These are phyloP conservation scores for Cladosporium halotolerans DNA, from an alignment of 2,329 filamentous ascomycete species.

Conservation along the genomic window DNA sequence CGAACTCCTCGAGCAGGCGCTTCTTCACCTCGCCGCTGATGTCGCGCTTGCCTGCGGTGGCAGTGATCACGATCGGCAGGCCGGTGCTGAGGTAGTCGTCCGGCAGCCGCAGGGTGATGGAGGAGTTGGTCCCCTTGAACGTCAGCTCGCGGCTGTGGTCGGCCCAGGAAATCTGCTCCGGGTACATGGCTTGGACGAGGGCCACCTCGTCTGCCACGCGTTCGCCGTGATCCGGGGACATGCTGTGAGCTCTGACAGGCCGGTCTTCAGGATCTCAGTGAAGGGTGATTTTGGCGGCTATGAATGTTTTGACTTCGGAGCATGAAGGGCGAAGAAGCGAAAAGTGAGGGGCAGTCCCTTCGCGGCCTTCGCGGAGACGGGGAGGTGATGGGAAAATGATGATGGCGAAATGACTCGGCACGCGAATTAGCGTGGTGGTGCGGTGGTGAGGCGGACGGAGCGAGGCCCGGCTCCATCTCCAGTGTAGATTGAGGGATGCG, in stretches of 20 bases:
- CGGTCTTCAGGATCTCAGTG: too few species aligned
- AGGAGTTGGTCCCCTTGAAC: conserved; percentile 24
- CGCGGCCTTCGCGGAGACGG: too few species aligned
- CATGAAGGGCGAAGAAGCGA: too few species aligned
- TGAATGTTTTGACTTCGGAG: too few species aligned
- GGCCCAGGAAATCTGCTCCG: conserved; percentile 33
- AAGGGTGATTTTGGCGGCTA: too few species aligned
- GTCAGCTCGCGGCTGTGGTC: conserved; percentile 33
- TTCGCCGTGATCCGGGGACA: background rate
- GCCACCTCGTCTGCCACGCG: conserved; percentile 29
- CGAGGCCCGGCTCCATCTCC: too few species aligned
- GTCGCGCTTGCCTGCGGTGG: conserved; percentile 32
- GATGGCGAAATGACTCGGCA: too few species aligned
- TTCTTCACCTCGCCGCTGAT: conserved; percentile 26
- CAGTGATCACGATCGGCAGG: conserved; percentile 35
- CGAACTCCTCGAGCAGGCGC: conserved; percentile 12
- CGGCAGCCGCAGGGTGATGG: conserved; percentile 35
- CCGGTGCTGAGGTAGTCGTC: conserved; percentile 33
- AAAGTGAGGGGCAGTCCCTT: too few species aligned
- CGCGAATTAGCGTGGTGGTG: too few species aligned
- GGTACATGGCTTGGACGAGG: conserved; percentile 42
- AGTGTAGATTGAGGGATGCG: too few species aligned
- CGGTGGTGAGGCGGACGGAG: too few species aligned
- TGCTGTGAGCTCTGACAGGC: background rate
- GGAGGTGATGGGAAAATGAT: too few species aligned